Evolutionary conservation across 1,139 yeast species (phyloP), one percentile per base, ranked within the genome.

Genomic region (Yamadazyma atmosphaerica): DNA sequence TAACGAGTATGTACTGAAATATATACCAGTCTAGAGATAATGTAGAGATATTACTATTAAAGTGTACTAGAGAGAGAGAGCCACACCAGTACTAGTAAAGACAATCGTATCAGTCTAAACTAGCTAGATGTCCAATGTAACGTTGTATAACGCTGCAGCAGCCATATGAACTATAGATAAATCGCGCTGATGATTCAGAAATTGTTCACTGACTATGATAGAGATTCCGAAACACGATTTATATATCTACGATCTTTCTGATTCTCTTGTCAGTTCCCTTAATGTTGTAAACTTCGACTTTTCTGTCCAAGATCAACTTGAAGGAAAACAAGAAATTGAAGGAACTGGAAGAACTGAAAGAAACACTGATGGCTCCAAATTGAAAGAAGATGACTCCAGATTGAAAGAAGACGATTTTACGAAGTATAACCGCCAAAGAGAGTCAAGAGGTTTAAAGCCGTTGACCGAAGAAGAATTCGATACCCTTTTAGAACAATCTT

Each of bases 391-490:
- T 27, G 33, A 32, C 22, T 17, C 35, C 10, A 36, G 36, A 29
- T 17, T 14, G 14, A 38, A 37, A 17, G 62, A 59, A 34, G 61
- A 60, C n/a, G 88, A 83, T 50, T 68, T 73, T 26, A 83, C 83
- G 51, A 68, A 80, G 34, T 74, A 72, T 52, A 86, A 86, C 54
- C 52, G 79, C 39, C 81, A 80, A 54, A 65, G 92, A 45, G 59
- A 65, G 18, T 52, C 76, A 32, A 63, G 65, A 28, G 73, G 74
- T 2, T 63, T 76, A 36, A 60, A 68, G 1, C 67, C 79, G 1
- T 57, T 85, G 21, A 61, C 72, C 2, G 86, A 79, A 49, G 73
- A 64, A 1, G 81, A 83, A 51, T 86, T 84, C 49, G 86, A 82
- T 24, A 61, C 63, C 10, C 47, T 80, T 34, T 55, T 81, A 35